phyloP scores from a whole-genome alignment of 2,329 filamentous ascomycete species.

The Cordyceps cicadae region DNA sequence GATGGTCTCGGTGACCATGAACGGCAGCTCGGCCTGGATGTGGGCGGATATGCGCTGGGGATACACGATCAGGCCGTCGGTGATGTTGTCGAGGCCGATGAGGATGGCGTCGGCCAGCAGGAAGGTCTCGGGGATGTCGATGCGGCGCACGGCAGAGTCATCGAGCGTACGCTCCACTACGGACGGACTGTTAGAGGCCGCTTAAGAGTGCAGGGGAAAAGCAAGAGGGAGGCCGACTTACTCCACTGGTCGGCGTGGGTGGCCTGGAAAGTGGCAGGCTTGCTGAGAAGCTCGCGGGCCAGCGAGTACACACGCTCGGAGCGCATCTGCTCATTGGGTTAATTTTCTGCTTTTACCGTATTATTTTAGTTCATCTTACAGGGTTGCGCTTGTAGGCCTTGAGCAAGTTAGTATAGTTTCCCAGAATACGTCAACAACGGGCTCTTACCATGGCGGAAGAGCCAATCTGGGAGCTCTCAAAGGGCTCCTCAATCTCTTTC shows the following conservation, averaged over 20 bases:
- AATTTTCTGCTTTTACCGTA: conserved; percentile 21
- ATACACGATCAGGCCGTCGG: conserved; percentile 67
- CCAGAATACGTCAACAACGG: not conserved
- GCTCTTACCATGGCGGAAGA: conserved; percentile 29
- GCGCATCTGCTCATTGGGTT: conserved; percentile 30
- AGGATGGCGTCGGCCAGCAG: conserved; percentile 61
- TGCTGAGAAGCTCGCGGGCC: conserved; percentile 36
- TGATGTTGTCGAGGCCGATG: conserved; percentile 60
- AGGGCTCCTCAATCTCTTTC: conserved; percentile 83
- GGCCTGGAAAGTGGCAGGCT: conserved; percentile 26
- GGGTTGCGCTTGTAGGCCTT: conserved; percentile 38
- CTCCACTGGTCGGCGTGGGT: conserved; percentile 26
- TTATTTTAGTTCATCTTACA: conserved; percentile 5
- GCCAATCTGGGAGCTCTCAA: conserved; percentile 72
- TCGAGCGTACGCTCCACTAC: conserved; percentile 64
- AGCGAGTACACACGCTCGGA: conserved; percentile 39
- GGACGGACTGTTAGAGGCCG: conserved; percentile 31
- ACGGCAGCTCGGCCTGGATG: conserved; percentile 71
- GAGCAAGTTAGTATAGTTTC: not conserved
- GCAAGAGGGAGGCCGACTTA: conserved; percentile 13
- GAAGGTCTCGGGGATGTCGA: conserved; percentile 58
- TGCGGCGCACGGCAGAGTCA: conserved; percentile 62
- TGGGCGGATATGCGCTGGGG: conserved; percentile 60
- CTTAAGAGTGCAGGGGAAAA: not conserved
- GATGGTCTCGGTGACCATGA: conserved; percentile 64